phyloP scores from a whole-genome alignment of 805 yeast genomes.

The Monosporozyma aerobia region DNA sequence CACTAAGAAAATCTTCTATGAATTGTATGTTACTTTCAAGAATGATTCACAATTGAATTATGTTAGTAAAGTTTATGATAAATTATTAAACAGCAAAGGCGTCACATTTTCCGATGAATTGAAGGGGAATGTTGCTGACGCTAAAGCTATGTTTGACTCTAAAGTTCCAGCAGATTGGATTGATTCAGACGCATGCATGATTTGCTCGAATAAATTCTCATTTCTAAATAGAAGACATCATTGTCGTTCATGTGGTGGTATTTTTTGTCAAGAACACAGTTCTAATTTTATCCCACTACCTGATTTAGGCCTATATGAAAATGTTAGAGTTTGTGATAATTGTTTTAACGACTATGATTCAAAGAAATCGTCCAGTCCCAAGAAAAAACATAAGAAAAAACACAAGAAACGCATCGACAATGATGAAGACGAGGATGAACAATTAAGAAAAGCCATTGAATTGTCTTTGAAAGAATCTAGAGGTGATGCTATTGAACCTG shows the following conservation, averaged over 20 bases:
- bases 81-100: slow-evolving; percentile 47
- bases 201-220: slow-evolving; percentile 72
- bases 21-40: slow-evolving; percentile 69
- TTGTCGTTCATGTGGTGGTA: slow-evolving; percentile 96
- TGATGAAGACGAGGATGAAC: slow-evolving; percentile 65
- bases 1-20: slow-evolving; percentile 57
- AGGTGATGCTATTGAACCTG: slow-evolving; percentile 12
- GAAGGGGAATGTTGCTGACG: slow-evolving; percentile 8
- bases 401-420: slow-evolving; percentile 18
- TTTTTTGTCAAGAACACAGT: slow-evolving; percentile 81
- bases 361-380: slow-evolving; percentile 25
- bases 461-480: slow-evolving; percentile 55
- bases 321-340: slow-evolving; percentile 90
- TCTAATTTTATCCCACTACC: slow-evolving; percentile 62
- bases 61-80: slow-evolving; percentile 52
- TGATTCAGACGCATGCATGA: slow-evolving; percentile 92
- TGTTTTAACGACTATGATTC: slow-evolving; percentile 57
- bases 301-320: slow-evolving; percentile 74
- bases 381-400: slow-evolving; percentile 15
- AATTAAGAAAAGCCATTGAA: slow-evolving; percentile 66
- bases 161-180: slow-evolving; percentile 97
- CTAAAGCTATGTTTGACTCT: slow-evolving; percentile 60
- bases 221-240: slow-evolving; percentile 88
- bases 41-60: slow-evolving; percentile 57
- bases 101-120: slow-evolving; percentile 50